Conservation (phyloP, 768 basidiomycete genomes). For the Boletus insuetus region DNA sequence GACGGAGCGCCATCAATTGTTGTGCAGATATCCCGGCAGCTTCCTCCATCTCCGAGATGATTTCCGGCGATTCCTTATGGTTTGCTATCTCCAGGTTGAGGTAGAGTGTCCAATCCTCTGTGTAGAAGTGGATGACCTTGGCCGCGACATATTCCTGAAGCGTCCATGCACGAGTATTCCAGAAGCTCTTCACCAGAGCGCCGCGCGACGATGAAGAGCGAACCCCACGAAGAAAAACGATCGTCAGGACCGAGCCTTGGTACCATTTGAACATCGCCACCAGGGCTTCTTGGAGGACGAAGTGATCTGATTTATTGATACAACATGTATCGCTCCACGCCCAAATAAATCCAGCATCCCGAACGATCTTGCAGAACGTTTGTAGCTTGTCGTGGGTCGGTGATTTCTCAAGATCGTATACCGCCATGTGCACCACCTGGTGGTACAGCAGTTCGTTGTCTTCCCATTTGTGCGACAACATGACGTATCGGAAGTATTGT, state of each 20-base stretch:
- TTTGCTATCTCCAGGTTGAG: background rate
- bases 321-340: background rate
- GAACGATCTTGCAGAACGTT: background rate
- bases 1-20: background rate
- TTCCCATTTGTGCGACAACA: background rate
- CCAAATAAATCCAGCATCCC: background rate
- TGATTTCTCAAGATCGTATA: background rate
- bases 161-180: background rate
- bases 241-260: background rate
- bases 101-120: background rate
- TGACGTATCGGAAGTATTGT: background rate
- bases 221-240: background rate
- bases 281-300: background rate
- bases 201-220: background rate
- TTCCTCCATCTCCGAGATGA: background rate
- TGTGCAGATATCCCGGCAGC: background rate
- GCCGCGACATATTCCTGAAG: background rate
- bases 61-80: background rate
- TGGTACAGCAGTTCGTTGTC: background rate
- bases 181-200: background rate
- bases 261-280: background rate
- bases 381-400: background rate
- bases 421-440: background rate
- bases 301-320: background rate
- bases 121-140: background rate